phyloP scores from a whole-genome alignment of 768 basidiomycete species.

The Leccinum sublutescens region DNA sequence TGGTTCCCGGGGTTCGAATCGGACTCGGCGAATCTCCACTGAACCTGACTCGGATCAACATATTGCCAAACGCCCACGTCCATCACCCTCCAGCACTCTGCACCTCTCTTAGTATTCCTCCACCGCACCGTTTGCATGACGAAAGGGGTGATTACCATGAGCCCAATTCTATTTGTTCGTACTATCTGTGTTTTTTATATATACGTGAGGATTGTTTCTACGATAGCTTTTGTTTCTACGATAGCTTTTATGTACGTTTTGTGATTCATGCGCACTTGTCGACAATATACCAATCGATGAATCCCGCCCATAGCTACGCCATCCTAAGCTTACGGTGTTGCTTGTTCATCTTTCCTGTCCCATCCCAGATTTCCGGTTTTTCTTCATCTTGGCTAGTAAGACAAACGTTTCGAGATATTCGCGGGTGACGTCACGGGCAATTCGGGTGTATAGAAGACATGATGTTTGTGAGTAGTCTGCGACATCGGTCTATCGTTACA shows the following conservation, averaged over 20 bases:
- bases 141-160: too few species aligned
- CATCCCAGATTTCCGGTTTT: constrained; percentile 32
- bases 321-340: constrained; percentile 22
- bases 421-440: constrained; percentile 11
- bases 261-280: too few species aligned
- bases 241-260: too few species aligned
- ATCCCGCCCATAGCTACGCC: constrained; percentile 17
- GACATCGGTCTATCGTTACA: too few species aligned
- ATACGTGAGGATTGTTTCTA: too few species aligned
- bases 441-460: too few species aligned
- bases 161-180: too few species aligned
- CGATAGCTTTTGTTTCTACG: too few species aligned
- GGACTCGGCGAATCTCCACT: background rate
- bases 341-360: constrained; percentile 24
- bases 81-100: background rate
- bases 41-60: background rate
- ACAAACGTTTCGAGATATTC: constrained; percentile 26
- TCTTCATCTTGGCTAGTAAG: constrained; percentile 27
- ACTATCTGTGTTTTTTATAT: too few species aligned
- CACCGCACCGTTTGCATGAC: background rate
- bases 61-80: background rate
- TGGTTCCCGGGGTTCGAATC: background rate
- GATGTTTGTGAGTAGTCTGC: too few species aligned
- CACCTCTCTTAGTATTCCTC: background rate
- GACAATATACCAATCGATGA: too few species aligned